Conservation (phyloP, 805 yeast species). For the Pichia cephalocereana region DNA sequence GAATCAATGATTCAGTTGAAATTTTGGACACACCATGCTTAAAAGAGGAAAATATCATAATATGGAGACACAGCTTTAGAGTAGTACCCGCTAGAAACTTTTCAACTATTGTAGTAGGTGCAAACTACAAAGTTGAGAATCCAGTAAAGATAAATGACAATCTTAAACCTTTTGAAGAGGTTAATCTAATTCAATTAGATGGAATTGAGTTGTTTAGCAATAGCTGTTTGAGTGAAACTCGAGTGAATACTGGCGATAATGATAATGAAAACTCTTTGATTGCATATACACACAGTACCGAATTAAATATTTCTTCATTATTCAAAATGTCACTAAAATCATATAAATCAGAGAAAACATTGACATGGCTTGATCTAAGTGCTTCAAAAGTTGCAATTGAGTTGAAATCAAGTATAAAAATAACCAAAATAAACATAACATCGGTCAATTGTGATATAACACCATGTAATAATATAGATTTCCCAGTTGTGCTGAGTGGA, state of each 20-base stretch:
- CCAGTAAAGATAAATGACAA: conserved; percentile 3
- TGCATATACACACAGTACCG: not conserved
- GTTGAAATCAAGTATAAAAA: conserved; percentile 3
- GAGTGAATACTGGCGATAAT: not conserved
- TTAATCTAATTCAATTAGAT: conserved; percentile 10
- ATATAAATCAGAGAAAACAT: conserved; percentile 18
- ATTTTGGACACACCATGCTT: not conserved
- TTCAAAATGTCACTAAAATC: conserved; percentile 23
- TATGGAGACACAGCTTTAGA: conserved; percentile 13
- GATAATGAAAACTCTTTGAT: no score
- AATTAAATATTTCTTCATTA: conserved; percentile 14
- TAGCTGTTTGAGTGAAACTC: not conserved
- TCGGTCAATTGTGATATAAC: conserved; percentile 19
- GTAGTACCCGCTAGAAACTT: conserved; percentile 16
- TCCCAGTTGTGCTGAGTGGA: conserved; percentile 24
- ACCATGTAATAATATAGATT: conserved; percentile 14
- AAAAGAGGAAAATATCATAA: not conserved
- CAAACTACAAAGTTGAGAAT: conserved; percentile 9
- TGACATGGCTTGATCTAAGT: conserved; percentile 20
- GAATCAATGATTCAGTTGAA: not conserved
- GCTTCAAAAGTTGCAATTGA: conserved; percentile 14
- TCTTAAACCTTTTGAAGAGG: conserved; percentile 9
- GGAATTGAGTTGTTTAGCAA: conserved; percentile 6
- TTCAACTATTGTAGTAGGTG: conserved; percentile 11
- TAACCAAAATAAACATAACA: conserved; percentile 13